These are phyloP conservation scores for Spirogloea muscicola DNA, from an alignment of 139 green algal species.

Conservation along the genomic window DNA sequence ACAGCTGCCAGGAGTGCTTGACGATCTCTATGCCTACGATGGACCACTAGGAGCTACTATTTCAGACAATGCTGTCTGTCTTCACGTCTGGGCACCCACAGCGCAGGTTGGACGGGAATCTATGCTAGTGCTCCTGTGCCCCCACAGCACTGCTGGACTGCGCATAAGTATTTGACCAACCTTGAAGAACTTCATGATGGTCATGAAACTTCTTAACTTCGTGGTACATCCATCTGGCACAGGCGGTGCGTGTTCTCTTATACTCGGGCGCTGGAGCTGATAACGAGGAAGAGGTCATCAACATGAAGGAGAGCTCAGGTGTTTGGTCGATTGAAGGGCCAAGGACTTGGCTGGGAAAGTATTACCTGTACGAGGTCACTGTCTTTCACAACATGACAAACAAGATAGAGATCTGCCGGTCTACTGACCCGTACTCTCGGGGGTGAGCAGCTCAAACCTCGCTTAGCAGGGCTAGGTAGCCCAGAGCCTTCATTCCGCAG, in stretches of 20 bases:
- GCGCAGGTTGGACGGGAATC: conserved; percentile 52
- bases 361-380: conserved; percentile 66
- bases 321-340: conserved; percentile 50
- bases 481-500: background rate
- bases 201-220: background rate
- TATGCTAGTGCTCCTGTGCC: background rate
- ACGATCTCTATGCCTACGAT: conserved; percentile 66
- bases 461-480: too few relatives aligned
- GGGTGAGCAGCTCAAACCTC: conserved; percentile 3
- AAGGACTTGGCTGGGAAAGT: conserved; percentile 24
- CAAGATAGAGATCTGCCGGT: conserved; percentile 42
- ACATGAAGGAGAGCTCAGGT: conserved; percentile 35
- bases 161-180: background rate
- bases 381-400: conserved; percentile 64
- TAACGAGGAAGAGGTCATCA: background rate
- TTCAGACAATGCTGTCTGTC: background rate
- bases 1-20: conserved; percentile 68
- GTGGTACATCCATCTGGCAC: background rate
- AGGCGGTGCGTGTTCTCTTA: conserved; percentile 25
- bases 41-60: conserved; percentile 60
- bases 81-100: conserved; percentile 76
- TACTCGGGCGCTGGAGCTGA: conserved; percentile 8
- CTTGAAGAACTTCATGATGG: background rate
- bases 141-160: background rate
- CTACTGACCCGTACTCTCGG: conserved; percentile 77